Percentiles rank a stretch among this genome's conserved stretches.
These are phyloP conservation scores for Hermanozyma aechmeae DNA, from an alignment of 805 yeast species.

Conservation along the genomic window DNA sequence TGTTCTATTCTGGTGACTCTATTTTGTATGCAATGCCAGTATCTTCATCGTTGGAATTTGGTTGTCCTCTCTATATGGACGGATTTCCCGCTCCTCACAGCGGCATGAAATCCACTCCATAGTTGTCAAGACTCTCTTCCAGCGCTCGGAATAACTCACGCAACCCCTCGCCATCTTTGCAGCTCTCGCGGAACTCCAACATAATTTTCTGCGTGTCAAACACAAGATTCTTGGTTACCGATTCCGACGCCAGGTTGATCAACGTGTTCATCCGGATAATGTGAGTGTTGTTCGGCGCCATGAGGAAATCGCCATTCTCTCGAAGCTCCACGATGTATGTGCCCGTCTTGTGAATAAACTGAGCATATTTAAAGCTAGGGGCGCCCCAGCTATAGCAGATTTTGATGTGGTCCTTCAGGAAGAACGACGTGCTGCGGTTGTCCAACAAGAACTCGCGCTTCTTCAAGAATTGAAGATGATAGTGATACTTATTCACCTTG, in stretches of 20 bases:
- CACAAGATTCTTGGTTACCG: slow-evolving; percentile 17
- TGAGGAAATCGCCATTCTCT: slow-evolving; percentile 64
- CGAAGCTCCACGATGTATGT: slow-evolving; percentile 81
- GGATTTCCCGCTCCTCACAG: no score
- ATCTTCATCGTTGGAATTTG: no score
- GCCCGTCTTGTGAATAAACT: slow-evolving; percentile 85
- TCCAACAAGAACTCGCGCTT: slow-evolving; percentile 72
- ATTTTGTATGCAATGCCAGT: no score
- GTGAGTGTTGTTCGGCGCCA: slow-evolving; percentile 84
- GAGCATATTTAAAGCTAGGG: slow-evolving; percentile 74
- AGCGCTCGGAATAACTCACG: slow-evolving; percentile 52
- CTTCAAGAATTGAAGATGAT: slow-evolving; percentile 66
- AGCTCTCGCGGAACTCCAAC: slow-evolving; percentile 56
- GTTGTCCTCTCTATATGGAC: no score
- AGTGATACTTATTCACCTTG: slow-evolving; percentile 52
- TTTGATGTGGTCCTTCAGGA: slow-evolving; percentile 48
- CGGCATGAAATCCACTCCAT: slow-evolving; percentile 12
- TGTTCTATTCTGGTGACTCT: no score
- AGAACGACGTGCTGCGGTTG: slow-evolving; percentile 61
- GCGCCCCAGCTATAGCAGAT: slow-evolving; percentile 87
- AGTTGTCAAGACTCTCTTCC: slow-evolving; percentile 29
- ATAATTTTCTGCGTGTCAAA: slow-evolving; percentile 67
- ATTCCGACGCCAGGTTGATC: slow-evolving; percentile 17
- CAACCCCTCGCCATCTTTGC: slow-evolving; percentile 43
- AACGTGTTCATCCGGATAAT: slow-evolving; percentile 59